Evolutionary conservation across 257 asterid species (phyloP), one percentile per base, ranked within the genome.

Genomic region (Forsythia suspensa): DNA sequence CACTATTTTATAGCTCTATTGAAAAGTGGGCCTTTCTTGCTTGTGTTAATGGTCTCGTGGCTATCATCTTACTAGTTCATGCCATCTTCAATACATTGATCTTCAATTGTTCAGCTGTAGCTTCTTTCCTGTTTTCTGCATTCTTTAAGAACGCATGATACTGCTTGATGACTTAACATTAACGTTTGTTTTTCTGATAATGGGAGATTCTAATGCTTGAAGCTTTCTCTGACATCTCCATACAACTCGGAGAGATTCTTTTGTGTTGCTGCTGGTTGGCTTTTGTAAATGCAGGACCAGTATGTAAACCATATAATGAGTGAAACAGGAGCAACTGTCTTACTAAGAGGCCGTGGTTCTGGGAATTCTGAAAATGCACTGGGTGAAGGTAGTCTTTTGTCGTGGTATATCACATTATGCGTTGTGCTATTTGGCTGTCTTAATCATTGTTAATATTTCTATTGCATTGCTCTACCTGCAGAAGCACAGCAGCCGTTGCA

Each of bases 281-380:
- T 91, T 95, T 93, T 89, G 87, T 85, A 85, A 86, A 79, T 90
- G 99, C 98, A 96, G 99, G 98, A 91, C 84, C 98, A 96, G 88
- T 94, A 89, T 91, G 89, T 96, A 90, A 92, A 94, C 91, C 99
- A 96, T 94, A 96, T 96, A 87, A 91, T 94, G 97, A 94, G 91
- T 91, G 99, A 92, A 96, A 96, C 99, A 85, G 99, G 98, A 85
- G 92, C 91, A 79, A 90, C 87, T 73, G 96, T 92, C 80, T 80
- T 84, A 80, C 84, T 95, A 72, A 88, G 90, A 87, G 99, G 99
- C 69, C 87, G 80, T 55, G 92, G 88, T 74, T 93, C 97, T 72
- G 95, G 92, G 67, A 66, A 74, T 81, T 84, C 87, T 77, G 92
- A 85, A 63, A 87, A 80, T 79, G 87, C 75, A 71, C 89, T 81